Evolutionary conservation across 2,329 filamentous ascomycete genomes (phyloP), one percentile per base, ranked within the genome.

Genomic region (Botryotinia calthae): DNA sequence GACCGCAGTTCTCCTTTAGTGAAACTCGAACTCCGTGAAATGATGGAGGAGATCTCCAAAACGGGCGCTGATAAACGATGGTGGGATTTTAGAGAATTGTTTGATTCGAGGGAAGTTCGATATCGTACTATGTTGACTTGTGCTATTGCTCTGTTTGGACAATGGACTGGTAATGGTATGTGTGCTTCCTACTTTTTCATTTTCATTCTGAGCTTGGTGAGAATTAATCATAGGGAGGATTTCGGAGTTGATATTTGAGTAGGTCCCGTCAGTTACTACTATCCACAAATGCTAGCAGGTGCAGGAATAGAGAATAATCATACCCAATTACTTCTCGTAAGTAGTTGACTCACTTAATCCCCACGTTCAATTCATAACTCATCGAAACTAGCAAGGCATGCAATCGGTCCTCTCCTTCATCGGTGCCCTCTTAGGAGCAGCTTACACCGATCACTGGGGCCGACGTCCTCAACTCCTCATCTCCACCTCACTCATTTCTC

Each of bases 381-480:
- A 56, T 4, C 25, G 1, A 9, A 25, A 20, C 0, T 18, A 72
- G 66, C 87, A 87, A 78, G 85, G 81, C 16, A 74, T 78, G 16
- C 68, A 78, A 63, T 73, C 77, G 10, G 73, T 75, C 16, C 63
- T 78, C 14, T 76, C 73, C 51, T 83, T 86, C 73, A 75, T 85
- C 1, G 85, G 82, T 1, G 74, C 77, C 3, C 46, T 78, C 20
- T 34, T 76, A 5, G 77, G 76, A 18, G 75, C 77, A 40, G 70
- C 73, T 10, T 64, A 77, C 37, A 77, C 75, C 25, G 78, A 78
- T 54, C 73, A 75, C 46, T 74, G 79, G 40, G 81, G 81, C 8
- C 78, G 81, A 10, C 77, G 80, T 2, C 77, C 78, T 0, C 80
- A 88, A 12, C 79, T 88, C 20, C 79, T 88, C 5, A 84, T 82